Percentiles rank a stretch among this genome's conserved stretches.
phyloP scores from a whole-genome alignment of 176 grass and related monocot genomes.

The Hordeum marinum region DNA sequence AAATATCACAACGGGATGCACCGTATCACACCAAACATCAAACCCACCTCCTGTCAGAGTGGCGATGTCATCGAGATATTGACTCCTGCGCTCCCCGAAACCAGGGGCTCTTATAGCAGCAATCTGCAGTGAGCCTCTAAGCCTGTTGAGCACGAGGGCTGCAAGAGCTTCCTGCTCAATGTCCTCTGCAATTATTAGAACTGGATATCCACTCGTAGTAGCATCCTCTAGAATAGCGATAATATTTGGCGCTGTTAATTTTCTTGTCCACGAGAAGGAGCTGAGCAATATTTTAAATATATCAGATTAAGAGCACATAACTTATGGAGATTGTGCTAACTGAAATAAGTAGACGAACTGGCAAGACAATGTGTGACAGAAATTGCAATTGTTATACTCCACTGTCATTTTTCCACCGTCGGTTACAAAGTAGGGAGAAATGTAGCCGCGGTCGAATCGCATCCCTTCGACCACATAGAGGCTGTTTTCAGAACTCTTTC shows the following conservation, averaged over 20 bases:
- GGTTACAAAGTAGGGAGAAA: too few relatives aligned
- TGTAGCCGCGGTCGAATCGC: too few relatives aligned
- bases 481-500: too few relatives aligned
- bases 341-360: background rate
- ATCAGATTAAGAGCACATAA: background rate
- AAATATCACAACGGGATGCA: background rate
- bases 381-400: background rate
- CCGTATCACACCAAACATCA: background rate
- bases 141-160: background rate
- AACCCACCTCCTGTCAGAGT: slow-evolving; percentile 67
- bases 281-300: background rate
- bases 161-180: background rate
- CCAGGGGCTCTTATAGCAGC: background rate
- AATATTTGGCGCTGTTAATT: background rate
- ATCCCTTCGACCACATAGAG: too few relatives aligned
- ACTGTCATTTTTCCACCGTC: too few relatives aligned
- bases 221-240: background rate
- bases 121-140: background rate
- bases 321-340: background rate
- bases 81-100: slow-evolving; percentile 20
- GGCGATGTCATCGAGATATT: slow-evolving; percentile 89
- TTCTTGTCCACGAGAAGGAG: background rate
- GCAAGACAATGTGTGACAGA: background rate
- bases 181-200: background rate
- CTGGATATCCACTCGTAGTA: background rate